These are phyloP conservation scores for Pyrenula aspistea DNA, from an alignment of 495 filamentous ascomycete species.

Conservation along the genomic window DNA sequence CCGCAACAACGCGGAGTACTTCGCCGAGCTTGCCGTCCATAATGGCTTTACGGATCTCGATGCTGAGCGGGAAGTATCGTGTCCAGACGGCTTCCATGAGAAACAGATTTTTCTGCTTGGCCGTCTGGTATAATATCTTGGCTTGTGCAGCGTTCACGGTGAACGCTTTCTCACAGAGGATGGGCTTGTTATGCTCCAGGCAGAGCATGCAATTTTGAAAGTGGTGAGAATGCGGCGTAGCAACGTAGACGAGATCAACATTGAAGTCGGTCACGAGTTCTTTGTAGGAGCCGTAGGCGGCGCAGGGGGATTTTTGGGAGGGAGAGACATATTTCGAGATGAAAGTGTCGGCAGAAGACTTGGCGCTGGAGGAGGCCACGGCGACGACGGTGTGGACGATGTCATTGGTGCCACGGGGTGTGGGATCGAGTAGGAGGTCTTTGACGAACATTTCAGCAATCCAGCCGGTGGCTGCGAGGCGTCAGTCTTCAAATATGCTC, in stretches of 20 bases:
- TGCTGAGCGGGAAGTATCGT: slow-evolving; percentile 72
- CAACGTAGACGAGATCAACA: slow-evolving; percentile 84
- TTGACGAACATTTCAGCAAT: slow-evolving; percentile 71
- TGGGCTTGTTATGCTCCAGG: slow-evolving; percentile 73
- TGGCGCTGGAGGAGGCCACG: slow-evolving; percentile 68
- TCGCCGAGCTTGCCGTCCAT: slow-evolving; percentile 58
- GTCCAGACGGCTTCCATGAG: slow-evolving; percentile 98
- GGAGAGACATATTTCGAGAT: slow-evolving; percentile 55
- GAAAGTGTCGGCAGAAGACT: slow-evolving; percentile 57
- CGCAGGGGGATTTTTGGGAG: slow-evolving; percentile 30
- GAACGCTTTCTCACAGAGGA: slow-evolving; percentile 88
- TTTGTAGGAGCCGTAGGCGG: slow-evolving; percentile 70
- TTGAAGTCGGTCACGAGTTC: slow-evolving; percentile 65
- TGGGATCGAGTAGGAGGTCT: slow-evolving; percentile 73
- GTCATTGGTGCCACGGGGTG: slow-evolving; percentile 56
- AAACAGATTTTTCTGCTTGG: slow-evolving; percentile 72
- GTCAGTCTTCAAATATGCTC: slow-evolving; percentile 3
- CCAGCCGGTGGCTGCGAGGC: slow-evolving; percentile 52
- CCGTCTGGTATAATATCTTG: slow-evolving; percentile 59
- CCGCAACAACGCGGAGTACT: slow-evolving; percentile 65
- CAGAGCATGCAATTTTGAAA: slow-evolving; percentile 82
- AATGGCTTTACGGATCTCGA: slow-evolving; percentile 63
- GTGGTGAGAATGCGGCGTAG: slow-evolving; percentile 92
- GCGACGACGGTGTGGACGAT: slow-evolving; percentile 69
- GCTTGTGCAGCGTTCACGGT: slow-evolving; percentile 81